A percentile compares a stretch with the other conserved stretches of the same genome.
These are phyloP conservation scores for Pleurozium schreberi DNA, from an alignment of 225 moss, liverwort and hornwort genomes.

Conservation along the genomic window DNA sequence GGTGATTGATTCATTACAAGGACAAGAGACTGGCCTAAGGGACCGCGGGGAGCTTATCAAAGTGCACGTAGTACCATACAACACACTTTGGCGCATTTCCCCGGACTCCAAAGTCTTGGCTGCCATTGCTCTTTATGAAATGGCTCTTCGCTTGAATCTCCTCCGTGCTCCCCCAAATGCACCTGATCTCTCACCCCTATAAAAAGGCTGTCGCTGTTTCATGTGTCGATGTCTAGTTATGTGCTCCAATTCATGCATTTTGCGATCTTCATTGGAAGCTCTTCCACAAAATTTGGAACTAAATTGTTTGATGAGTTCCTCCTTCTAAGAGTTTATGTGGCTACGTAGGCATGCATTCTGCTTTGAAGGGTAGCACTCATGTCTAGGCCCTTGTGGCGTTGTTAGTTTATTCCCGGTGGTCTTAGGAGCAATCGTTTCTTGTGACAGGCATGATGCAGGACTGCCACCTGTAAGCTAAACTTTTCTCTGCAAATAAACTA, in stretches of 20 bases:
- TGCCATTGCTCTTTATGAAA: constrained; percentile 84
- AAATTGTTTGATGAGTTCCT: not conserved
- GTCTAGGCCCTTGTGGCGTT: not conserved
- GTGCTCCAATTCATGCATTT: not conserved
- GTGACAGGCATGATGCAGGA: not conserved
- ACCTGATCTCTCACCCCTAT: constrained; percentile 23
- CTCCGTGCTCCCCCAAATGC: constrained; percentile 40
- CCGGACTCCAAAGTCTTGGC: constrained; percentile 75
- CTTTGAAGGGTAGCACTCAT: not conserved
- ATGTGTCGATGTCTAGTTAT: not conserved
- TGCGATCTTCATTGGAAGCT: not conserved
- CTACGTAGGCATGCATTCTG: not conserved
- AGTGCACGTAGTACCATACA: constrained; percentile 58
- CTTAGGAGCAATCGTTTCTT: not conserved
- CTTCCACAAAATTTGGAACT: not conserved
- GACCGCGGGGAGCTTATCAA: constrained; percentile 63
- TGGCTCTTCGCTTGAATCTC: constrained; percentile 38
- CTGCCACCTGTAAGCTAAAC: not conserved
- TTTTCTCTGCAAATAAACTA: not conserved
- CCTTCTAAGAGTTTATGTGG: not conserved
- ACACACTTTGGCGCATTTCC: constrained; percentile 67
- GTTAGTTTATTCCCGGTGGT: not conserved
- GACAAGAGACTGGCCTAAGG: constrained; percentile 69
- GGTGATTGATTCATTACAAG: constrained; percentile 64
- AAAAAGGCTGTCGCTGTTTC: not conserved